Evolutionary conservation across 495 filamentous ascomycete genomes (phyloP).

Genomic region (Annulohypoxylon nitens): DNA sequence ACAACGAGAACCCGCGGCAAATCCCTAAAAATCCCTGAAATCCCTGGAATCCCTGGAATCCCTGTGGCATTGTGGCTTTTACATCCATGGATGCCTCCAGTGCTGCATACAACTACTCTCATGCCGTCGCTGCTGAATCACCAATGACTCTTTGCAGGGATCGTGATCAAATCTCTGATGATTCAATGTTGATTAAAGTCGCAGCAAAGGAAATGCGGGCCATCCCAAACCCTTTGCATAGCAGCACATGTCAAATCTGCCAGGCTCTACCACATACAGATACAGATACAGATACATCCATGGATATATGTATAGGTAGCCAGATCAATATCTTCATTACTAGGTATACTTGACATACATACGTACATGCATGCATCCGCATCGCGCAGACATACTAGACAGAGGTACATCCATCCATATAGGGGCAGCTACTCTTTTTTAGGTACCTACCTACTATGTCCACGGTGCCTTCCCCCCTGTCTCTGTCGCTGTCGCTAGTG

Average conservation of each 20-base stretch:
- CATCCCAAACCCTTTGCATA: constrained; percentile 9
- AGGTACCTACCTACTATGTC: neutral
- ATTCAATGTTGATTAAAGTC: constrained; percentile 38
- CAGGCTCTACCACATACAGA: constrained; percentile 1
- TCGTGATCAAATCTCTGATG: constrained; percentile 40
- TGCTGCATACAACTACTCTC: neutral
- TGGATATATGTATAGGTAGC: no score
- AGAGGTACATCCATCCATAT: constrained; percentile 4
- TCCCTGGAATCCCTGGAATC: constrained; percentile 35
- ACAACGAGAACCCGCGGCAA: constrained; percentile 25
- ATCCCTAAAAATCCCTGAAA: neutral
- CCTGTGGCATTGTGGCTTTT: constrained; percentile 45
- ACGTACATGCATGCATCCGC: neutral
- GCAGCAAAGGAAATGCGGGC: constrained; percentile 32
- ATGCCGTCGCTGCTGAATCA: constrained; percentile 26
- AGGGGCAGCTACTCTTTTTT: neutral
- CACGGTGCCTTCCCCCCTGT: neutral
- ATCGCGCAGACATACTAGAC: neutral
- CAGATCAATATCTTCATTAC: neutral
- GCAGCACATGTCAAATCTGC: constrained; percentile 41
- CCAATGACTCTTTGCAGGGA: constrained; percentile 29
- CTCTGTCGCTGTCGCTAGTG: neutral
- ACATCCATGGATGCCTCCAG: constrained; percentile 4
- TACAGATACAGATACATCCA: neutral
- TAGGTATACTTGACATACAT: neutral